Evolutionary conservation across 73 alveolate species (phyloP), one percentile per base, ranked within the genome.

Genomic region (Paramecium bursaria): DNA sequence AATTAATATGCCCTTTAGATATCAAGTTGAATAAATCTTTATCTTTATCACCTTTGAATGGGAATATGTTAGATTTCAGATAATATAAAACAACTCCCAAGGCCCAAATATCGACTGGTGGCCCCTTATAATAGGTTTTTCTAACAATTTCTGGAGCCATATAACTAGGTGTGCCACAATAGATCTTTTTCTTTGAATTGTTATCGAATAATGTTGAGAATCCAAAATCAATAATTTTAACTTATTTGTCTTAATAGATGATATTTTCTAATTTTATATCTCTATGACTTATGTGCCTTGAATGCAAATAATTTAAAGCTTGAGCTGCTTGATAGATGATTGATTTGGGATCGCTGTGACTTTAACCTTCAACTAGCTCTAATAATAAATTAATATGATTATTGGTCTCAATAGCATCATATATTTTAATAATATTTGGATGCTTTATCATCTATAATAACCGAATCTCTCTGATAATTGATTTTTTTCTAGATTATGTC

Each of bases 91-190:
- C 75, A 17, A 90, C 90, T 19, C 95, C 95, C 10, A 90, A 74
- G 5, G 95, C 95, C 95, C 95, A 90, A 48, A 90, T 90, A 75
- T 90, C 95, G 15, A 90, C 95, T 11, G 95, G 95, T 39, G 95
- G 92, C 0, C 95, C 95, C 15, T 48, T 85, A 23, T 90, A 90
- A 46, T 90, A 87, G 23, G 46, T 44, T 54, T 86, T 86, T 9
- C 74, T 53, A n/a, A 90, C 95, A 51, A 94, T 94, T 87, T 94
- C 98, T 21, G 98, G 98, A 22, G 98, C 98, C 98, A 94, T 92
- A 75, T 94, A 94, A 15, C 92, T 91, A 11, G 98, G 98, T 15
- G 98, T 94, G 9, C 98, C 98, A 67, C 98, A 94, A 82, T 85
- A 90, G 13, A 87, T 46, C 39, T 75, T 90, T 15, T 85, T 54